Evolutionary conservation across 495 filamentous ascomycete species (phyloP).

Genomic region (Neurospora sublineolata): DNA sequence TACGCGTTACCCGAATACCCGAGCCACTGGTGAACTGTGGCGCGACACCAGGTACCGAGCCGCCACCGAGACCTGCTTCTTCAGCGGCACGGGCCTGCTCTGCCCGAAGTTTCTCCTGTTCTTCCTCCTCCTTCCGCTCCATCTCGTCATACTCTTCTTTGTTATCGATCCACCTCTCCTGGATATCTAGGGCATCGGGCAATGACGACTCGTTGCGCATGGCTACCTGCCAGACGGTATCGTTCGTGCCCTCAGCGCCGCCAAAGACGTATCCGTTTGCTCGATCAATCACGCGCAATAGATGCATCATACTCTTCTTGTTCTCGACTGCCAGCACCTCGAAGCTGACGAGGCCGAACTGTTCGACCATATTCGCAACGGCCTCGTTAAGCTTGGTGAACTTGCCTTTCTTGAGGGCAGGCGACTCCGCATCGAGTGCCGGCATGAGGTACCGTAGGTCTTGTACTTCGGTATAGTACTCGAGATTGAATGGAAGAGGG

Average conservation of each 20-base stretch:
- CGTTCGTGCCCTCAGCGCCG: slow-evolving; percentile 79
- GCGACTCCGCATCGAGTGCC: slow-evolving; percentile 49
- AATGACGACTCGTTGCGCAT: slow-evolving; percentile 73
- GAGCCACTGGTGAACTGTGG: slow-evolving; percentile 6
- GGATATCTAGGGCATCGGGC: slow-evolving; percentile 76
- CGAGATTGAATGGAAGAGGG: slow-evolving; percentile 80
- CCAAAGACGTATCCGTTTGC: slow-evolving; percentile 92
- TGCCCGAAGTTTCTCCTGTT: slow-evolving; percentile 31
- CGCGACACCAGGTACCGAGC: background rate
- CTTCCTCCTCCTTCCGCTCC: slow-evolving; percentile 62
- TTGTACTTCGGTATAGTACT: slow-evolving; percentile 97
- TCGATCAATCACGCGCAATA: slow-evolving; percentile 77
- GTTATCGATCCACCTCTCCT: slow-evolving; percentile 87
- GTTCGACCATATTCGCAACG: slow-evolving; percentile 74
- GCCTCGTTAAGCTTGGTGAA: slow-evolving; percentile 76
- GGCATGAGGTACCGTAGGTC: slow-evolving; percentile 78
- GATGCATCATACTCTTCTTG: slow-evolving; percentile 86
- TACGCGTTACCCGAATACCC: slow-evolving; percentile 19
- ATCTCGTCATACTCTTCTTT: slow-evolving; percentile 79
- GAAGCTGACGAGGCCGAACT: slow-evolving; percentile 79
- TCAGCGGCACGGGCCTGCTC: slow-evolving; percentile 15
- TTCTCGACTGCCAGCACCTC: slow-evolving; percentile 94
- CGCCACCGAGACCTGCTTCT: slow-evolving; percentile 20
- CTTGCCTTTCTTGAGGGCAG: slow-evolving; percentile 51
- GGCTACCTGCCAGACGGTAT: slow-evolving; percentile 86